phyloP scores from a whole-genome alignment of 192 early-diverging fungal genomes.

The Rhizoclosmatium globosum region DNA sequence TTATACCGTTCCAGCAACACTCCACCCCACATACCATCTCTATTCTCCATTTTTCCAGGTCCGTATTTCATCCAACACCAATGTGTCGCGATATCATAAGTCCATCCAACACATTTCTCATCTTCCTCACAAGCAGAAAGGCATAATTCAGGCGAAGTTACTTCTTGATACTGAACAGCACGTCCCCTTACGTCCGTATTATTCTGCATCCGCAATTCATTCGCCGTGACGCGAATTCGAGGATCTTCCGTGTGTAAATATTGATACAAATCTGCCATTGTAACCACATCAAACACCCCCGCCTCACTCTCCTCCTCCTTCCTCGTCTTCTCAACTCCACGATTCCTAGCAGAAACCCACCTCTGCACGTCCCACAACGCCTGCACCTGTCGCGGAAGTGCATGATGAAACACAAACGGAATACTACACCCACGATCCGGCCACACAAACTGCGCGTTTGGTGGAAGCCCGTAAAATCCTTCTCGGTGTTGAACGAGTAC shows the following conservation, averaged over 20 bases:
- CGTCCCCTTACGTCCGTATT: conserved; percentile 8
- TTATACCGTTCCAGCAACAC: conserved; percentile 29
- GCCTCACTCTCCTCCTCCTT: conserved; percentile 4
- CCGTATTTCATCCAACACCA: conserved; percentile 31
- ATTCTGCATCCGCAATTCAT: background rate
- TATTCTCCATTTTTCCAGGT: conserved; percentile 15
- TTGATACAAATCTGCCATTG: conserved; percentile 27
- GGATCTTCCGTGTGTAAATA: background rate
- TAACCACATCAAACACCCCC: background rate
- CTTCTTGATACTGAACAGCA: background rate
- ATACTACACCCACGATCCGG: conserved; percentile 47
- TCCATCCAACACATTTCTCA: conserved; percentile 35
- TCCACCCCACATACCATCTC: conserved; percentile 37
- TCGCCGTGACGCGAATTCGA: background rate
- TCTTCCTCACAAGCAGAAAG: conserved; percentile 8
- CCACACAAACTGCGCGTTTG: conserved; percentile 29
- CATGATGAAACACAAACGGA: conserved; percentile 53
- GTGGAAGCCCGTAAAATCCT: conserved; percentile 37
- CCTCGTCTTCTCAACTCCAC: background rate
- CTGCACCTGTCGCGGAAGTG: conserved; percentile 42
- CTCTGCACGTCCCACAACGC: conserved; percentile 34
- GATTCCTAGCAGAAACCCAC: background rate
- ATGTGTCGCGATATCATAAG: conserved; percentile 19
- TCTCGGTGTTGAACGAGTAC: conserved; percentile 21
- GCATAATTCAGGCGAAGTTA: conserved; percentile 11